Evolutionary conservation across 345 rosid genomes (phyloP).

Genomic region (Lepidium sativum): DNA sequence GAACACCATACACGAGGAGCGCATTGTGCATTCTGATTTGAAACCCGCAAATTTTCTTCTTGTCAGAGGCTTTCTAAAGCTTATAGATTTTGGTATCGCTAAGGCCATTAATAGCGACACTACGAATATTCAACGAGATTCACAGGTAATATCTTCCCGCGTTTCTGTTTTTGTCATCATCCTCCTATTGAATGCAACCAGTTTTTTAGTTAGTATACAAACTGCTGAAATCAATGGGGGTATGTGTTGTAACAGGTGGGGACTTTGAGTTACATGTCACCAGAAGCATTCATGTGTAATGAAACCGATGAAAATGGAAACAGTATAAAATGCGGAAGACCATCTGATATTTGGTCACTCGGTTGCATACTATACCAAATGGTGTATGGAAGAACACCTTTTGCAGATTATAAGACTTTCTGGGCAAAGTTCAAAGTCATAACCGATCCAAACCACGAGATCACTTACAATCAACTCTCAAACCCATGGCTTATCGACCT

Average conservation of each 20-base stretch:
- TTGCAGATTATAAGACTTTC: slow-evolving; percentile 86
- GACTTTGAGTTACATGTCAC: slow-evolving; percentile 98
- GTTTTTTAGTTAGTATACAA: neutral
- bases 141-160: slow-evolving; percentile 50
- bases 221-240: neutral
- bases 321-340: slow-evolving; percentile 87
- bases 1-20: slow-evolving; percentile 93
- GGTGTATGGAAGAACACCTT: slow-evolving; percentile 98
- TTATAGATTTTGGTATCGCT: slow-evolving; percentile 98
- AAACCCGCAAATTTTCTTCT: slow-evolving; percentile 99
- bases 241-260: slow-evolving; percentile 54
- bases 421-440: slow-evolving; percentile 98
- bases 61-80: slow-evolving; percentile 85
- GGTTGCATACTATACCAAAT: slow-evolving; percentile 97
- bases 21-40: slow-evolving; percentile 94
- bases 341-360: slow-evolving; percentile 98
- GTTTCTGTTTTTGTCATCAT: neutral
- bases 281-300: slow-evolving; percentile 98
- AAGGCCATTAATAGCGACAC: slow-evolving; percentile 95
- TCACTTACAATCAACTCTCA: slow-evolving; percentile 51
- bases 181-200: neutral
- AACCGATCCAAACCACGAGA: slow-evolving; percentile 83
- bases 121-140: slow-evolving; percentile 92
- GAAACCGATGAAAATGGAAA: slow-evolving; percentile 88
- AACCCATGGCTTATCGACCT: slow-evolving; percentile 93